Conservation (phyloP, 306 rosid genomes). For the Prunus dulcis region DNA sequence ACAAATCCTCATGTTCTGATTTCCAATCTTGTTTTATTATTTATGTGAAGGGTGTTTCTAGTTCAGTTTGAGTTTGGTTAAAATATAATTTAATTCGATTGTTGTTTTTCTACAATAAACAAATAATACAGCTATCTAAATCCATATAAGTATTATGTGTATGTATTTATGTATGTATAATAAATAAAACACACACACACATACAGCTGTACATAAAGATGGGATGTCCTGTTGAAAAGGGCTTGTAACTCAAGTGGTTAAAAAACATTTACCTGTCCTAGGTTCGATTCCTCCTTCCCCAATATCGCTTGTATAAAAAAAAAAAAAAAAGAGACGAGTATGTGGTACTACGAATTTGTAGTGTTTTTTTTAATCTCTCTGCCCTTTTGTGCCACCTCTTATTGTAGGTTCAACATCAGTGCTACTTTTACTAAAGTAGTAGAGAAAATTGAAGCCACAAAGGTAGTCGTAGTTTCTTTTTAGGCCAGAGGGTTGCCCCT, state of each 20-base stretch:
- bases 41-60: not conserved
- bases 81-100: not conserved
- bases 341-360: not conserved
- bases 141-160: too few species aligned
- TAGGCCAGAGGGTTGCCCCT: too few species aligned
- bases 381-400: not conserved
- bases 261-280: too few species aligned
- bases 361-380: not conserved
- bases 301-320: too few species aligned
- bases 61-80: not conserved
- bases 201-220: too few species aligned
- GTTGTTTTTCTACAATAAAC: not conserved
- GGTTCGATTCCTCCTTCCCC: too few species aligned
- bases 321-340: too few species aligned
- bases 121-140: not conserved
- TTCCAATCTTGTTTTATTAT: not conserved
- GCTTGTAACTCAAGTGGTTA: too few species aligned
- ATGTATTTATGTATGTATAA: not conserved
- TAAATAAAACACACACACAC: too few species aligned
- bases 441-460: not conserved
- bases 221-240: too few species aligned
- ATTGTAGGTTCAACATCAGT: not conserved
- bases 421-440: not conserved
- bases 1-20: not conserved
- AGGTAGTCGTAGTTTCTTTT: not conserved